Evolutionary conservation across 257 asterid genomes (phyloP), one percentile per base, ranked within the genome.

Genomic region (Przewalskia tangutica): DNA sequence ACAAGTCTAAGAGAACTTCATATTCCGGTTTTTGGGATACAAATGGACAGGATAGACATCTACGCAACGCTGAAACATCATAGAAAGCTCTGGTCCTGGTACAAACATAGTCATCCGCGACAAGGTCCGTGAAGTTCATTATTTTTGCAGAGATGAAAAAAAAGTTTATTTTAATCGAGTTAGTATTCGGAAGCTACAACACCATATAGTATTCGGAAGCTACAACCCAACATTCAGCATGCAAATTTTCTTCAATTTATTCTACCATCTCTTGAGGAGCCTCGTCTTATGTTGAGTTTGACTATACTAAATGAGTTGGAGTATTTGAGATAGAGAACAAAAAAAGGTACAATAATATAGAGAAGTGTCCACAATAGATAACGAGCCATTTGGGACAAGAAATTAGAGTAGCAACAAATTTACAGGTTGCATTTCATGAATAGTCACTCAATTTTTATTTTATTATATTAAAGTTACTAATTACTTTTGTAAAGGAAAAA

Each of bases 11-110:
- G 81, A 58, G 84, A 59, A 78, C 81, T 63, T 42, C 77, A 16
- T 77, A 82, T 73, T 73, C 84, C 0, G 77, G 84, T 55, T 82
- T 82, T 32, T 82, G 84, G 84, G 81, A 82, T 59, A 20, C 44
- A 7, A 82, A 54, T 73, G 81, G 75, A 46, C 79, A 82, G 11
- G 81, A 73, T 27, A 82, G 81, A 40, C 84, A 82, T 23, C 20
- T 82, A 20, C 84, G 84, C 76, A 82, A 16, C 2, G 7, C 40
- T 73, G 84, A 82, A 73, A 73, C 83, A 46, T 77, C 65, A 50
- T 80, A 80, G 75, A 5, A 44, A 64, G 6, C 54, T 67, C 77
- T 16, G 4, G 8, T 67, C 77, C 40, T 38, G 53, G 77, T 18
- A 40, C 73, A 67, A 44, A 18, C 78, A 71, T 71, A 38, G 40